A percentile compares a stretch with the other conserved stretches of the same genome.
These are phyloP conservation scores for Vitis riparia DNA, from an alignment of 164 flowering plant species.

Conservation along the genomic window DNA sequence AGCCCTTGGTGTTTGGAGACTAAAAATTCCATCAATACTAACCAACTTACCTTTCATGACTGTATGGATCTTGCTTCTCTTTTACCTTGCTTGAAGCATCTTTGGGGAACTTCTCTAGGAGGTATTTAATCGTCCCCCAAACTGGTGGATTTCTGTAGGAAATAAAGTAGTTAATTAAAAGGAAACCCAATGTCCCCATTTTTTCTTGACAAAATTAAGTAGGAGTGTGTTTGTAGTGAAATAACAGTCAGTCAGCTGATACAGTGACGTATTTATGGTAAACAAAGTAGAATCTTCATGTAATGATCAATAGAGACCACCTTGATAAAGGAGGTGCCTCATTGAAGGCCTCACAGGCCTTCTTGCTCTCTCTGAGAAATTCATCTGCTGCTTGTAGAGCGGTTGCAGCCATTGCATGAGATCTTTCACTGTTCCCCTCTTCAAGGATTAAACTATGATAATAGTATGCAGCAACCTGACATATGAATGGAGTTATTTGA, in stretches of 20 bases:
- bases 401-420: slow-evolving; percentile 94
- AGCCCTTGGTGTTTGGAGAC: not conserved
- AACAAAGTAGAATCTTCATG: too few relatives aligned
- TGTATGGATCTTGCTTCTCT: not conserved
- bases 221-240: too few relatives aligned
- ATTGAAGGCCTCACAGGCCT: slow-evolving; percentile 67
- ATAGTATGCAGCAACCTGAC: slow-evolving; percentile 97
- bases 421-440: slow-evolving; percentile 90
- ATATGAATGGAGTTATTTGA: not conserved
- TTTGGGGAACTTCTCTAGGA: not conserved
- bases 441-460: slow-evolving; percentile 96
- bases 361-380: slow-evolving; percentile 82
- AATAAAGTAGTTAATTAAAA: not conserved
- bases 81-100: not conserved
- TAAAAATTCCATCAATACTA: not conserved
- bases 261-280: too few relatives aligned
- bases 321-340: slow-evolving; percentile 75
- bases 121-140: not conserved
- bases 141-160: slow-evolving; percentile 1
- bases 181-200: too few relatives aligned
- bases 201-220: too few relatives aligned
- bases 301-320: slow-evolving; percentile 25
- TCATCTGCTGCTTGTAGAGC: slow-evolving; percentile 94
- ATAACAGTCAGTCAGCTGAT: too few relatives aligned
- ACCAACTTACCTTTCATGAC: not conserved